Base-by-base conservation (phyloP, 2,329 filamentous ascomycete genomes). In the Ambrosiella beaveri region DNA sequence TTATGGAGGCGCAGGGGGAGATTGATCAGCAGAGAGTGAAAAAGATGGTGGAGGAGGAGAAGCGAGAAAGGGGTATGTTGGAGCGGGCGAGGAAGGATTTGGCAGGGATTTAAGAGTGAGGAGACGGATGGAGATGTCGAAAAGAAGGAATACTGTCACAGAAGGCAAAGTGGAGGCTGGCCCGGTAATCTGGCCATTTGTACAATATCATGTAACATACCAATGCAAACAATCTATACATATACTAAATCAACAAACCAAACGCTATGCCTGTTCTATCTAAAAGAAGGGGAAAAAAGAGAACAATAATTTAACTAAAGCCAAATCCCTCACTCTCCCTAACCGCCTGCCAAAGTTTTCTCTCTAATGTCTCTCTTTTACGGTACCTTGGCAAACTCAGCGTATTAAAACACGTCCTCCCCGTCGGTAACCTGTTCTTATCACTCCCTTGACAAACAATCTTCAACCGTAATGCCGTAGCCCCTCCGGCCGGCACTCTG, bases 291-390 rank as follows among this genome's bases (percentile, higher is more conserved):
- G 37, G 54, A 57, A 57, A 7, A 51, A 44, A n/a, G 41, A 50
- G 36, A 49, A 27, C 38, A 17, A n/a, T 41, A 35, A 49, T 38
- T 74, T 67, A 91, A 68, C 90, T 93, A 68, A 96, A 74, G 38
- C 89, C 89, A 75, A 96, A 96, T 2, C 90, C 90, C 68, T 95
- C 88, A 65, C 89, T 94, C 69, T 90, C 88, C 63, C 81, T 74
- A n/a, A 95, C 88, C 3, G 90, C 90, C 62, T 80, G 79, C 88
- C 89, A 95, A 38, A 96, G 72, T 73, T 82, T 81, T 56, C 69
- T 71, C 68, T 88, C 84, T 60, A 95, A 68, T 63, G 79, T 82
- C 66, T 82, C 76, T 63, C 76, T 80, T 2, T 78, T 81, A 40
- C 70, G 67, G 69, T 91, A 95, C 51, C 80, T 77, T 71, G 84